phyloP scores from a whole-genome alignment of 805 yeast genomes.

The Starmerella lactis-condensi region DNA sequence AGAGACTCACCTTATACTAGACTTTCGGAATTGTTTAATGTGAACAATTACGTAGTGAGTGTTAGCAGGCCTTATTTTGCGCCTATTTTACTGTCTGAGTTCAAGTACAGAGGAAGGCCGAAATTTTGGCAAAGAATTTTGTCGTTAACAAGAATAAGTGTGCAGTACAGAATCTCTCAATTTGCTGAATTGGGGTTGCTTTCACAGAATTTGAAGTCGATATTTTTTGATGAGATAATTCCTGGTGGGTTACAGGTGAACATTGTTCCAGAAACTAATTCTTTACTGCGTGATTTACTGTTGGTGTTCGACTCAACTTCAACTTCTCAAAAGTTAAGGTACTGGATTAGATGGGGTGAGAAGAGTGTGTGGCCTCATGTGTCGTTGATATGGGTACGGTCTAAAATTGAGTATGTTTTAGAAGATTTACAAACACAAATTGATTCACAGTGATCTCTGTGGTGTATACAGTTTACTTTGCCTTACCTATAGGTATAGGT shows the following conservation, averaged over 20 bases:
- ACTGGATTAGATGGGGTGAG: constrained; percentile 84
- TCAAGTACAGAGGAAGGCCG: constrained; percentile 40
- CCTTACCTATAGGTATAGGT: no score
- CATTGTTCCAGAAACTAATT: constrained; percentile 69
- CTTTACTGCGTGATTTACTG: constrained; percentile 51
- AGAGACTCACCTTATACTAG: constrained; percentile 63
- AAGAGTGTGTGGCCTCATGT: constrained; percentile 82
- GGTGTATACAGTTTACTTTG: no score
- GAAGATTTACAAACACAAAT: constrained; percentile 44
- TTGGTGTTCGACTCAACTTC: constrained; percentile 62
- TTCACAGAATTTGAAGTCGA: constrained; percentile 47
- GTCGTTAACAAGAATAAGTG: constrained; percentile 50
- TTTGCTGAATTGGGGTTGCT: constrained; percentile 62
- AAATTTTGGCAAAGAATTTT: constrained; percentile 28
- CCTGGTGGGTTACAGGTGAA: constrained; percentile 73
- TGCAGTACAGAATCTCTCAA: constrained; percentile 67
- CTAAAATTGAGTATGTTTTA: constrained; percentile 73
- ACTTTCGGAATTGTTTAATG: constrained; percentile 80
- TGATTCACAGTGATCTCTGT: not conserved
- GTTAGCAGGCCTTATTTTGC: constrained; percentile 88
- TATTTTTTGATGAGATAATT: constrained; percentile 74
- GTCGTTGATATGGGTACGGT: constrained; percentile 68
- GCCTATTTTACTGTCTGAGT: constrained; percentile 67
- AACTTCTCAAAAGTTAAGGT: constrained; percentile 53
- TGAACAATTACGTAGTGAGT: constrained; percentile 79